These are phyloP conservation scores for Cyberlindnera maritima DNA, from an alignment of 805 yeast species.

Conservation along the genomic window DNA sequence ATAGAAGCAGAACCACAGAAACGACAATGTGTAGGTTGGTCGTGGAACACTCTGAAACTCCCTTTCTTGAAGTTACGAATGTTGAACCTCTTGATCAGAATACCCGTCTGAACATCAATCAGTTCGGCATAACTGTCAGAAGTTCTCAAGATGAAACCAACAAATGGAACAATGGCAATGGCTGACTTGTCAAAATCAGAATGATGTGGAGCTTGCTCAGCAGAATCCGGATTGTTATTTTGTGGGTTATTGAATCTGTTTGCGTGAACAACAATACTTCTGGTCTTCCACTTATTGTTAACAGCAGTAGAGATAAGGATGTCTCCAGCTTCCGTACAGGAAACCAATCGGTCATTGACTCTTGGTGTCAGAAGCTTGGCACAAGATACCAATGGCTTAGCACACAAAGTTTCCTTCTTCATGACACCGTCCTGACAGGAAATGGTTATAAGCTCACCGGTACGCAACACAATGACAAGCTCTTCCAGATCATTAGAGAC, in stretches of 20 bases:
- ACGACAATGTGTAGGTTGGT: conserved; percentile 83
- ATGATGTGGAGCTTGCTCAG: conserved; percentile 1
- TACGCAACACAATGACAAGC: conserved; percentile 48
- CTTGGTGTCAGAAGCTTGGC: conserved; percentile 65
- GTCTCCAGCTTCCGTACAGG: conserved; percentile 46
- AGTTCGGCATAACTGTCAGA: conserved; percentile 56
- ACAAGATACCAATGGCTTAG: conserved; percentile 44
- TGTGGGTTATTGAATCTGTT: conserved; percentile 30
- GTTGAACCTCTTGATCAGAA: conserved; percentile 55
- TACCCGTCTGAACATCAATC: conserved; percentile 78
- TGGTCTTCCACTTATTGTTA: conserved; percentile 62
- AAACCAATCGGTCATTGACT: conserved; percentile 68
- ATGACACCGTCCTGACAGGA: conserved; percentile 48
- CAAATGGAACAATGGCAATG: conserved; percentile 60
- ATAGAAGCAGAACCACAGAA: conserved; percentile 90
- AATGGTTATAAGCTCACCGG: conserved; percentile 48
- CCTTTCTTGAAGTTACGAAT: conserved; percentile 58
- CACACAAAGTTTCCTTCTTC: conserved; percentile 32
- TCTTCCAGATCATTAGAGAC: conserved; percentile 30
- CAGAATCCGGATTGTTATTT: background rate
- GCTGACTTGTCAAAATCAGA: conserved; percentile 29
- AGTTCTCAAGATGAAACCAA: conserved; percentile 70
- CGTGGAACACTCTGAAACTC: conserved; percentile 68
- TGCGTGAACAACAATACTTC: conserved; percentile 47
- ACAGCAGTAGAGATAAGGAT: conserved; percentile 58